Evolutionary conservation across 139 green algal species (phyloP), one percentile per base, ranked within the genome.

Genomic region (Deuterostichococcus epilithicus): DNA sequence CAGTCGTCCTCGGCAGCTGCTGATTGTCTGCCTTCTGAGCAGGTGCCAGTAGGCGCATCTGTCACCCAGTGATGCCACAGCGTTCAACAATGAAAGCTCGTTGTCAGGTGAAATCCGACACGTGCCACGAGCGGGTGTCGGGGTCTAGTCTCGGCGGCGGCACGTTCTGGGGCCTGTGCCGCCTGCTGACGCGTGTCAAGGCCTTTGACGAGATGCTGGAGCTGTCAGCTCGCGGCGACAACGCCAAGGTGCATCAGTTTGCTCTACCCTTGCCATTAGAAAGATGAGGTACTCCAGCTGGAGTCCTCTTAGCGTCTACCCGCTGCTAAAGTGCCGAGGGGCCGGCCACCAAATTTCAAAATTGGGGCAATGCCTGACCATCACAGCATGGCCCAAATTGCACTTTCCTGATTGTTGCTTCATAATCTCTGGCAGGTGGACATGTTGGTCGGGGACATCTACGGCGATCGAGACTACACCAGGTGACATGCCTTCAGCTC

Each of bases 401-500:
- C n/a, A n/a, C n/a, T n/a, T n/a, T n/a, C n/a, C n/a, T n/a, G n/a
- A n/a, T n/a, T n/a, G n/a, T n/a, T n/a, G n/a, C n/a, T n/a, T n/a
- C n/a, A n/a, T n/a, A n/a, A n/a, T n/a, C n/a, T n/a, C n/a, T n/a
- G n/a, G 67, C 84, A 95, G 86, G 94, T 98, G 30, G 96, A 99
- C 86, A 98, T 99, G 96, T 86, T 99, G 32, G 96, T 99, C 34
- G 96, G 96, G 3, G 96, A 99, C 82, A 99, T 99, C 79, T 99
- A 99, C 77, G 96, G 95, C 6, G 91, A 94, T 33, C 72, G 92
- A 0, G 96, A 98, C 86, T 99, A 99, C 84, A 78, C 85, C 26
- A 63, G 52, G 52, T 63, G 86, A 52, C 42, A 52, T n/a, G n/a
- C n/a, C n/a, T n/a, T n/a, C n/a, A n/a, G n/a, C n/a, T n/a, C n/a